Evolutionary conservation across 495 filamentous ascomycete genomes (phyloP), one percentile per base, ranked within the genome.

Genomic region (Ascobolus immersus): DNA sequence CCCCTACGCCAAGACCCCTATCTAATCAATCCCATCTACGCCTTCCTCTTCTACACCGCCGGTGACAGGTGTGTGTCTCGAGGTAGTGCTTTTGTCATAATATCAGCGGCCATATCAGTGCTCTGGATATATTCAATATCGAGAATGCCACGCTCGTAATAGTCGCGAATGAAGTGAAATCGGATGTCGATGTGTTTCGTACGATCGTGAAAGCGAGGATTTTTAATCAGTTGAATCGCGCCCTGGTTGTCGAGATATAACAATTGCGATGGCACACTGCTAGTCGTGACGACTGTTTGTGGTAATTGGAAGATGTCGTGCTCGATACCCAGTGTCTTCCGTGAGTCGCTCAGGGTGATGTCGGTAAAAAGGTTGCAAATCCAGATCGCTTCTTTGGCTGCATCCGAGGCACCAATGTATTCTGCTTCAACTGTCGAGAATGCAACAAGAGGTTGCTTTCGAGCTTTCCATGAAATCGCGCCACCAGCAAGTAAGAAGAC

Each of bases 381-480:
- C 39, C 39, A 42, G 1, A 41, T 32, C 0, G 35, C 42, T 21
- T 36, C 25, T 5, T 35, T 38, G 4, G 35, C 14, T 12, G 39
- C 17, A 4, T 44, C 42, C 1, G 35, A 18, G 4, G 21, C 26
- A 4, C 17, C 35, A 7, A 44, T 35, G 33, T 39, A 38, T 13
- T 44, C 35, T 2, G 42, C 25, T 27, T 44, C 35, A 7, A 27
- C 35, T 6, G 25, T 24, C 1, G 34, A 38, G 8, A 28, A 12
- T 1, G 39, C 26, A 3, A 39, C 39, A 0, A 41, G 17, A 1
- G 23, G 17, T 25, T 45, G 43, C 20, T 43, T 48, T 10, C 27
- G n/a, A 4, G 36, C 38, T 23, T 34, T 39, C 43, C 34, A 48
- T 0, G 33, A 37, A 6, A 41, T 32, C 1, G 43, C 35, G 14